phyloP scores from a whole-genome alignment of 2,329 filamentous ascomycete species.

The Alternaria triticina region DNA sequence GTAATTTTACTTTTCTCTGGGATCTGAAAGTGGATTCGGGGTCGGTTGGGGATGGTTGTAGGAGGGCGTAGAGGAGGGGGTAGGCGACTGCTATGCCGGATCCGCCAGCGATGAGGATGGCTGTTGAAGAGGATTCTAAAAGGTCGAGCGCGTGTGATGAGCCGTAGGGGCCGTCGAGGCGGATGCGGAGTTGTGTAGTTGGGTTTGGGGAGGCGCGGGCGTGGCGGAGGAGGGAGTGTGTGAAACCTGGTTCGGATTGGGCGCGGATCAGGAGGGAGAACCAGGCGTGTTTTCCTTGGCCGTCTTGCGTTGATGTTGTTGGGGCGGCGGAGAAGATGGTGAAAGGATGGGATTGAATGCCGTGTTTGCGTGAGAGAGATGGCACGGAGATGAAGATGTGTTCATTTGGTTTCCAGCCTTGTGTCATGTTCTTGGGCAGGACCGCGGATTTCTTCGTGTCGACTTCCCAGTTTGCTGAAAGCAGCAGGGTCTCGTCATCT shows the following conservation, averaged over 20 bases:
- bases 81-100: constrained; percentile 70
- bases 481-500: constrained; percentile 62
- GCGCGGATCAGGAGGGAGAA: constrained; percentile 66
- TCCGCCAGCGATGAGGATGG: constrained; percentile 67
- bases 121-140: constrained; percentile 57
- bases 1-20: constrained; percentile 55
- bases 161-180: constrained; percentile 71
- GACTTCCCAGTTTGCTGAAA: constrained; percentile 55
- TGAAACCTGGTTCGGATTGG: constrained; percentile 62
- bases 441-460: constrained; percentile 14
- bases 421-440: constrained; percentile 45
- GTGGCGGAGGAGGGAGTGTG: constrained; percentile 60
- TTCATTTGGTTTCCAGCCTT: constrained; percentile 67
- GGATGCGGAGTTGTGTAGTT: constrained; percentile 54
- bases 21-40: constrained; percentile 15
- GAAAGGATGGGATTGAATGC: constrained; percentile 69
- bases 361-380: constrained; percentile 58
- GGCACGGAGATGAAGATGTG: constrained; percentile 70
- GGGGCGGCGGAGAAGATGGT: constrained; percentile 69
- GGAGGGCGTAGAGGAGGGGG: constrained; percentile 63
- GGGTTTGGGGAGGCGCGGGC: constrained; percentile 54
- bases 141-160: constrained; percentile 62
- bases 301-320: neutral
- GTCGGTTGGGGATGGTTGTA: constrained; percentile 31
- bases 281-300: constrained; percentile 53